Conservation (phyloP, 495 filamentous ascomycete species). For the Talaromyces stipitatus region DNA sequence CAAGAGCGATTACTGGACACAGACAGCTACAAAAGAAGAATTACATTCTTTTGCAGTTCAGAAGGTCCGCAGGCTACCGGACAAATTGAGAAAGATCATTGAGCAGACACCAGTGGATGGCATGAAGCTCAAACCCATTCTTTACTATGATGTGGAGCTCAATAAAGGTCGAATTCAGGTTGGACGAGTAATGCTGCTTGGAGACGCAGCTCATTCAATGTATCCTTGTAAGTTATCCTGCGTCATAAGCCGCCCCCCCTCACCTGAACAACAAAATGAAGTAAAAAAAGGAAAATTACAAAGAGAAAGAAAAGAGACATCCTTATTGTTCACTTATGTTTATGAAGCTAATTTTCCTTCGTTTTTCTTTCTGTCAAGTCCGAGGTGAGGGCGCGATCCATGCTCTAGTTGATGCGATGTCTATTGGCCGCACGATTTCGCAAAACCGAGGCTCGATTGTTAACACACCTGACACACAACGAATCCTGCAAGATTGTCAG, state of each 20-base stretch:
- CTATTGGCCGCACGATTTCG: too few species aligned
- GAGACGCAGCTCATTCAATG: conserved; percentile 40
- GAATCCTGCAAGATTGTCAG: too few species aligned
- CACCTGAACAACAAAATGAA: too few species aligned
- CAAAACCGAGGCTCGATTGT: too few species aligned
- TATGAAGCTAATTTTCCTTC: too few species aligned
- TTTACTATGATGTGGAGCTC: neutral
- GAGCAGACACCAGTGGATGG: conserved; percentile 15
- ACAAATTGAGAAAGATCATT: neutral
- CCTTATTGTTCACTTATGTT: too few species aligned
- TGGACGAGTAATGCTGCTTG: conserved; percentile 31
- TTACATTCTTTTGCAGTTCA: neutral
- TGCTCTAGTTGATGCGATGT: conserved; percentile 5
- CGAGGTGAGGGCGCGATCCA: conserved; percentile 7
- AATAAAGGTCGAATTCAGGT: neutral
- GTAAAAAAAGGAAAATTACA: too few species aligned
- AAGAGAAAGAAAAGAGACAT: too few species aligned
- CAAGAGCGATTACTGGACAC: neutral
- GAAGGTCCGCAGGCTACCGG: neutral
- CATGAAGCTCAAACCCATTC: conserved; percentile 16
- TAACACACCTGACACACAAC: too few species aligned
- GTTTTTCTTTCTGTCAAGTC: too few species aligned
- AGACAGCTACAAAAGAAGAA: neutral
- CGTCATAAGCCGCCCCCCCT: too few species aligned
- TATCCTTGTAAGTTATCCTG: conserved; percentile 7